Conservation (phyloP, 495 filamentous ascomycete species). For the Diplogelasinospora grovesii region DNA sequence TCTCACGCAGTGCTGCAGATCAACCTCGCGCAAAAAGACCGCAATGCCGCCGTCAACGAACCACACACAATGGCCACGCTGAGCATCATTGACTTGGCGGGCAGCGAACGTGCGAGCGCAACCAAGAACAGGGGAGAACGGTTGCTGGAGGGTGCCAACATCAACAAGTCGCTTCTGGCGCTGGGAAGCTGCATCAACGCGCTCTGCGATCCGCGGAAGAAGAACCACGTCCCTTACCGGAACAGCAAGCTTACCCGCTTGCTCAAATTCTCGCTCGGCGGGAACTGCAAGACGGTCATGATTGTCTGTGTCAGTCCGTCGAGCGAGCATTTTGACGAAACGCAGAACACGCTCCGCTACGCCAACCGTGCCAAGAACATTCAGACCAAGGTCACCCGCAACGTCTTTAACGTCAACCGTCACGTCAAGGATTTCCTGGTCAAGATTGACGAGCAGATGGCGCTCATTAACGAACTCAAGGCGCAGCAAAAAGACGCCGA, state of each 20-base stretch:
- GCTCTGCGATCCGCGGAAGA: conserved; percentile 87
- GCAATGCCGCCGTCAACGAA: conserved; percentile 88
- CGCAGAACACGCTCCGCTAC: conserved; percentile 95
- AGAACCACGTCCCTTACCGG: conserved; percentile 91
- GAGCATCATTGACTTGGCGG: conserved; percentile 95
- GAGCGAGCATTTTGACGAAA: conserved; percentile 96
- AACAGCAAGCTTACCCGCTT: conserved; percentile 96
- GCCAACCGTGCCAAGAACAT: conserved; percentile 99
- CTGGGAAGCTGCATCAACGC: conserved; percentile 98
- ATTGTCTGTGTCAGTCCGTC: conserved; percentile 98
- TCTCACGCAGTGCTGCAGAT: conserved; percentile 99
- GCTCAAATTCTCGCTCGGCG: conserved; percentile 93
- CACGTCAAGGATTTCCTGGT: conserved; percentile 98
- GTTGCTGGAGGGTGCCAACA: conserved; percentile 91
- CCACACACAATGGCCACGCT: conserved; percentile 96
- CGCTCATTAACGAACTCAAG: conserved; percentile 87
- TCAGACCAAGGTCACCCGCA: conserved; percentile 96
- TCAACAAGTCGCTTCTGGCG: conserved; percentile 95
- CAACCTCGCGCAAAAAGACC: conserved; percentile 88
- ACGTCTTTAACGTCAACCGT: conserved; percentile 98
- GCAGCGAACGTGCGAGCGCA: conserved; percentile 91
- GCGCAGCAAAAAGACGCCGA: conserved; percentile 90
- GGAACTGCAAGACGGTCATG: conserved; percentile 99
- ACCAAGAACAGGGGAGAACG: conserved; percentile 95
- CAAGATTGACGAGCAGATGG: conserved; percentile 95